Evolutionary conservation across 2,329 filamentous ascomycete genomes (phyloP), one percentile per base, ranked within the genome.

Genomic region (Coniochaeta sp.): DNA sequence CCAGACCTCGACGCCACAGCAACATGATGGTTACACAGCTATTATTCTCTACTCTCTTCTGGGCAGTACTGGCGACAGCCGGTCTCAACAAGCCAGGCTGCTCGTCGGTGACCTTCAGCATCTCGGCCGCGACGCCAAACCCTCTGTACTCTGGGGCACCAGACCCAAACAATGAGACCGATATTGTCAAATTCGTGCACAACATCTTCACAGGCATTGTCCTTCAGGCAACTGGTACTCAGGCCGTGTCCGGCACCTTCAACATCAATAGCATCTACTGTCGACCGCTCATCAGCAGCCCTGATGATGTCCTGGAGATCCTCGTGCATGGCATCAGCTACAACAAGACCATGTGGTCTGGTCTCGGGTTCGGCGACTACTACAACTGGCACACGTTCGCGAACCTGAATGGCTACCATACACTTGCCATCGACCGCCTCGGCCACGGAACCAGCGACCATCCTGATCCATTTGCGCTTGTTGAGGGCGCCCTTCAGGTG

Each of bases 361-460:
- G 50, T 4, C 45, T 50, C 9, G 52, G 53, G 2, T 40, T 51
- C 12, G 49, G 35, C 20, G 46, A 48, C 7, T 16, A 33, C 13
- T 57, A 55, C 48, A 35, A 56, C 49, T 57, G 31, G 31, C 50
- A 42, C 7, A 2, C 4, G 3, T 27, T 27, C 8, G 56, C 54
- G 22, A 55, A 48, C 16, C 20, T 12, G 3, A 16, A 51, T 27
- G 54, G 56, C 12, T 57, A 57, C 42, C 40, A 51, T 27, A 53
- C 52, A 7, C 51, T 57, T 8, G 56, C 54, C 24, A 52, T 57
- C n/a, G 52, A 56, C 33, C 32, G 52, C 2, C 32, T 56, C n/a
- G 56, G 56, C 28, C 54, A 56, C 31, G 57, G 56, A 22, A 33
- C 18, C 16, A 54, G 50, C 26, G 51, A 52, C 2, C 42, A 46